phyloP scores from a whole-genome alignment of 495 filamentous ascomycete species.

The Lasiosphaeriaceae sp. region DNA sequence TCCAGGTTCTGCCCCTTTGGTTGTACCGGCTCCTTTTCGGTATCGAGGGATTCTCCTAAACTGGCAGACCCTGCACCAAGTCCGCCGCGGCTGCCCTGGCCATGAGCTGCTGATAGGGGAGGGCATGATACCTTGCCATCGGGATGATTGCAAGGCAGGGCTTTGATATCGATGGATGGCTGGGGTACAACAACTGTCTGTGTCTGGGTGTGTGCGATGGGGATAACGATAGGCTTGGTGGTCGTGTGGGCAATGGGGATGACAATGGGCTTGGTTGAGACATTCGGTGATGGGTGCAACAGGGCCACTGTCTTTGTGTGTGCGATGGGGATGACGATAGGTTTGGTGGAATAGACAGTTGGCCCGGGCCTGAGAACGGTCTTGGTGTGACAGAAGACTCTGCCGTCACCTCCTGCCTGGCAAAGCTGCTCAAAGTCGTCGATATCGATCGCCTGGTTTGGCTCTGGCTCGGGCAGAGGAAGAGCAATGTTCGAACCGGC shows the following conservation, averaged over 20 bases:
- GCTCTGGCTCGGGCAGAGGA: no score
- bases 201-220: not conserved
- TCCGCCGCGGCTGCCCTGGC: slow-evolving; percentile 2
- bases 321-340: slow-evolving; percentile 9
- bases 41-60: no score
- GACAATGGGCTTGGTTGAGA: slow-evolving; percentile 6
- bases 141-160: not conserved
- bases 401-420: not conserved
- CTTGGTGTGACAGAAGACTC: slow-evolving; percentile 9
- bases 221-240: not conserved
- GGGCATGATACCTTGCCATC: not conserved
- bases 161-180: not conserved
- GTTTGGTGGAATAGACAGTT: slow-evolving; percentile 8
- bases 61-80: no score
- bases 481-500: not conserved
- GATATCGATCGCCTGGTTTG: not conserved
- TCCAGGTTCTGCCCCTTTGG: no score
- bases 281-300: not conserved
- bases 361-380: slow-evolving; percentile 1
- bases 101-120: not conserved
- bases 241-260: slow-evolving; percentile 8
- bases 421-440: not conserved
- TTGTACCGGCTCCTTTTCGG: no score
- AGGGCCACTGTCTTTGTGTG: not conserved
- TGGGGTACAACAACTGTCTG: not conserved